These are phyloP conservation scores for Imleria badia DNA, from an alignment of 768 basidiomycete species.

Conservation along the genomic window DNA sequence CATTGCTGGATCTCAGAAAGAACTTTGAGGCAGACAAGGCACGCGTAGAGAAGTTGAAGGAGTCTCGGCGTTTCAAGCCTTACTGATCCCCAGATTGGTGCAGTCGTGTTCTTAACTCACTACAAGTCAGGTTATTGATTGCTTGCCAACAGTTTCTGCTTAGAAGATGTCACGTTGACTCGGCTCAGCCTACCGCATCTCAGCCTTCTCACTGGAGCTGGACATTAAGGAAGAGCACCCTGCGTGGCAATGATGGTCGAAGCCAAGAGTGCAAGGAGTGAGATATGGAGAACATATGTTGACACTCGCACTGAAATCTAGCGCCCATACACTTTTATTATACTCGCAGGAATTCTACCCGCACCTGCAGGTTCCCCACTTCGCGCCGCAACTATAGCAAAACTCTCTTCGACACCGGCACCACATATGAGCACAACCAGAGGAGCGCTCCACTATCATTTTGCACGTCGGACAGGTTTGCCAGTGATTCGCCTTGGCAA, in stretches of 20 bases:
- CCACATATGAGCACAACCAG: constrained; percentile 59
- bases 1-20: constrained; percentile 59
- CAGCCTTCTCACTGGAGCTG: neutral
- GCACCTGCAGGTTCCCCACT: constrained; percentile 10
- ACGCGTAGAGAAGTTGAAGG: constrained; percentile 46
- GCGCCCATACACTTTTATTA: neutral
- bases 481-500: constrained; percentile 51
- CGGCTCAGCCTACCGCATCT: neutral
- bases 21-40: constrained; percentile 90
- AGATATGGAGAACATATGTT: neutral
- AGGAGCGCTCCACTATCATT: constrained; percentile 50
- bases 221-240: neutral
- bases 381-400: constrained; percentile 23
- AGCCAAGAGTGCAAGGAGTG: neutral
- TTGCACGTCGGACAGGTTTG: constrained; percentile 62
- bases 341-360: neutral
- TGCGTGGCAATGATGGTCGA: neutral
- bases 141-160: neutral
- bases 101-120: neutral
- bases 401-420: constrained; percentile 44
- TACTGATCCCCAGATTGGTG: constrained; percentile 50
- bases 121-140: neutral
- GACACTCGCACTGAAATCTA: neutral
- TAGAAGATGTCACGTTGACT: neutral
- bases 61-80: constrained; percentile 80